Evolutionary conservation across 73 alveolate species (phyloP).

Genomic region (Blepharisma stoltei): DNA sequence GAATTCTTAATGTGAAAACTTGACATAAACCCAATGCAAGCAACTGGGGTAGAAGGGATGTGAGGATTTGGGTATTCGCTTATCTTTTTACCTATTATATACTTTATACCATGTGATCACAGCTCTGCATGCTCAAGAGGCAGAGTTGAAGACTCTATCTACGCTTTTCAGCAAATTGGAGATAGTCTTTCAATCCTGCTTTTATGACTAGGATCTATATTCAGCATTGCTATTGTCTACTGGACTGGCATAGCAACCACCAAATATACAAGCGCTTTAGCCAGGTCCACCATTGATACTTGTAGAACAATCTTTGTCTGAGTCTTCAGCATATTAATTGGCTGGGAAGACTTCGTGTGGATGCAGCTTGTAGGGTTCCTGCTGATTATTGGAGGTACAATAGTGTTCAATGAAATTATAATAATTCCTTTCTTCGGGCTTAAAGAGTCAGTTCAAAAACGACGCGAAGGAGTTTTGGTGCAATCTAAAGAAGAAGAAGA

Average conservation of each 20-base stretch:
- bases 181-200: constrained; percentile 40
- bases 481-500: too few species aligned
- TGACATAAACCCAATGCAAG: constrained; percentile 85
- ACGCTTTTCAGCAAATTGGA: constrained; percentile 53
- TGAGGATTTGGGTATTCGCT: constrained; percentile 77
- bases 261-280: constrained; percentile 85
- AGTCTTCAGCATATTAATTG: constrained; percentile 68
- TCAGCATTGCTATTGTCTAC: constrained; percentile 84
- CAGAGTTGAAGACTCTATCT: constrained; percentile 44
- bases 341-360: constrained; percentile 66
- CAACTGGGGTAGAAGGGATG: constrained; percentile 94
- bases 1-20: constrained; percentile 75
- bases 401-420: constrained; percentile 58
- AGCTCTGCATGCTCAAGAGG: constrained; percentile 54
- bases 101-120: constrained; percentile 73
- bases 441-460: constrained; percentile 3
- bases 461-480: too few species aligned
- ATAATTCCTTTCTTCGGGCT: constrained; percentile 45
- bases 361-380: constrained; percentile 61
- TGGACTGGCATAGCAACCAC: constrained; percentile 87
- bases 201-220: constrained; percentile 53
- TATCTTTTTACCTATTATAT: constrained; percentile 72
- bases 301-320: constrained; percentile 82
- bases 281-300: constrained; percentile 90
- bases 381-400: constrained; percentile 44